These are phyloP conservation scores for Kandelia obovata DNA, from an alignment of 345 rosid genomes.

Conservation along the genomic window DNA sequence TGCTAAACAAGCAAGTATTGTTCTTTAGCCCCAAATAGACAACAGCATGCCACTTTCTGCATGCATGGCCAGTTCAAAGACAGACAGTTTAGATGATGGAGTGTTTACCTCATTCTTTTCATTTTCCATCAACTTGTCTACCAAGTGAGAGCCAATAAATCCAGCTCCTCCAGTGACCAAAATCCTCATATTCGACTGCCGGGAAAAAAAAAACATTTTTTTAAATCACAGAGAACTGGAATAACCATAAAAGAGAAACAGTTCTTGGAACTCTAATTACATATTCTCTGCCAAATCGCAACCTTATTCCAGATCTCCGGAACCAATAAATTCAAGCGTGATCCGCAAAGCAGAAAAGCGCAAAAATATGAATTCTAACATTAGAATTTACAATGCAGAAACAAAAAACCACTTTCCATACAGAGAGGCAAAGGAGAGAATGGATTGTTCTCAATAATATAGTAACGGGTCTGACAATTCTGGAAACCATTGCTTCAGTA, in stretches of 20 bases:
- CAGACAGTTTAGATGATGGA: no score
- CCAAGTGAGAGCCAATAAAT: slow-evolving; percentile 36
- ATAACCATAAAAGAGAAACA: not conserved
- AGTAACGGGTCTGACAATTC: not conserved
- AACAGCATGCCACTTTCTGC: not conserved
- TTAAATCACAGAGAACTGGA: not conserved
- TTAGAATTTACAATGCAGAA: not conserved
- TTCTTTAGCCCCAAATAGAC: not conserved
- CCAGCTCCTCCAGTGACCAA: slow-evolving; percentile 41
- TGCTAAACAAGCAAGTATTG: not conserved
- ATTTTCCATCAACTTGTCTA: slow-evolving; percentile 35
- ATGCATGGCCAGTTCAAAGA: no score
- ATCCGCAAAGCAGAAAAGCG: no score
- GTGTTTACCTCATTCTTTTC: slow-evolving; percentile 49
- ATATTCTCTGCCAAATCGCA: not conserved
- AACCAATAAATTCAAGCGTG: no score
- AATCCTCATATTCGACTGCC: slow-evolving; percentile 38
- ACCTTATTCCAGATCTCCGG: not conserved
- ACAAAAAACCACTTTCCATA: not conserved
- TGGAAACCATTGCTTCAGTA: not conserved
- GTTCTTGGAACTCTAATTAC: not conserved
- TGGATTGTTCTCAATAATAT: not conserved
- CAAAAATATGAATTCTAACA: not conserved
- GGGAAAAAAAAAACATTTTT: not conserved
- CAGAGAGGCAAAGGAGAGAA: not conserved